phyloP scores from a whole-genome alignment of 2,329 filamentous ascomycete genomes.

The Sclerotinia spermophila region DNA sequence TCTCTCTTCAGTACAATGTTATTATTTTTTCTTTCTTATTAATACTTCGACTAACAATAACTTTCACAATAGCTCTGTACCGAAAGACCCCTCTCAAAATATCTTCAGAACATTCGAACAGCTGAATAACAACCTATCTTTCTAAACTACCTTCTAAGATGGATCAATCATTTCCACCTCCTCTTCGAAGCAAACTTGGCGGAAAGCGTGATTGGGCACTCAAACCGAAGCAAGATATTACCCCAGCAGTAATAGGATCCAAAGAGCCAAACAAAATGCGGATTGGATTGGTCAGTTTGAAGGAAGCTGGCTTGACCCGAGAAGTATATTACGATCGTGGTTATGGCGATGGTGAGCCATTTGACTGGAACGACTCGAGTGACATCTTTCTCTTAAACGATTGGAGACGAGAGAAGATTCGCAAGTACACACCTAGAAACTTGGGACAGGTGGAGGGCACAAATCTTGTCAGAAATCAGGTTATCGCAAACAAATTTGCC shows the following conservation, averaged over 20 bases:
- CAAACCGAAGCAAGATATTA: background rate
- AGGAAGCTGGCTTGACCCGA: background rate
- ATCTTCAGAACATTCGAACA: background rate
- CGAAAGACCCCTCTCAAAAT: rapidly evolving
- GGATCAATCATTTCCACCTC: background rate
- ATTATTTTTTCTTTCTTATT: background rate
- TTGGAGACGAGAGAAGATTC: background rate
- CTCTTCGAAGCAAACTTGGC: background rate
- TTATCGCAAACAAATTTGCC: background rate
- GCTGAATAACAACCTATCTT: rapidly evolving
- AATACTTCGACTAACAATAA: background rate
- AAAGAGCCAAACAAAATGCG: background rate
- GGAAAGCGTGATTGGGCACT: background rate
- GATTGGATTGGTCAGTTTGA: background rate
- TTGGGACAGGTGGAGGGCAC: background rate
- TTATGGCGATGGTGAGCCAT: background rate
- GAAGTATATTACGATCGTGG: background rate
- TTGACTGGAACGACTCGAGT: background rate
- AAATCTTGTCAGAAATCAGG: background rate
- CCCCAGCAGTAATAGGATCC: background rate
- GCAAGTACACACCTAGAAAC: background rate
- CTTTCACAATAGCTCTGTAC: too few relatives aligned
- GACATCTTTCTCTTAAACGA: background rate
- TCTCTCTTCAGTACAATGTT: too few relatives aligned
- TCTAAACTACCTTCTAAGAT: background rate